Percentiles rank a stretch among this genome's conserved stretches.
These are phyloP conservation scores for Entomortierella parvispora DNA, from an alignment of 192 early-diverging fungal species.

Conservation along the genomic window DNA sequence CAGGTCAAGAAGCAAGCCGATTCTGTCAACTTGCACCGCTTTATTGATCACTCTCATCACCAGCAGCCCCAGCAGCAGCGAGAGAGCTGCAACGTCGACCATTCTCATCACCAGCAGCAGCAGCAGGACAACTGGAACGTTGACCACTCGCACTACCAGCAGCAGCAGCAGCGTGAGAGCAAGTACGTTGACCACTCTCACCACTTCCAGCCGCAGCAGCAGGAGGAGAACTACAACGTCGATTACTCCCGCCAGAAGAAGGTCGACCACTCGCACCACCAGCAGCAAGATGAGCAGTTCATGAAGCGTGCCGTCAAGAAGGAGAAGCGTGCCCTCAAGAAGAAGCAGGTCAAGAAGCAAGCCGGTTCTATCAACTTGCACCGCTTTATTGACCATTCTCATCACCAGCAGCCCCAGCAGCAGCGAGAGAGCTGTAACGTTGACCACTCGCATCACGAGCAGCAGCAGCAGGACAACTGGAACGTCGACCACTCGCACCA, in stretches of 20 bases:
- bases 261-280: not conserved
- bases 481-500: too few relatives aligned
- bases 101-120: constrained; percentile 9
- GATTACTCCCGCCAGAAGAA: not conserved
- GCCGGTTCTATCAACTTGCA: not conserved
- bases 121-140: too few relatives aligned
- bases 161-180: too few relatives aligned
- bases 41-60: constrained; percentile 12
- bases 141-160: too few relatives aligned
- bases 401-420: constrained; percentile 7
- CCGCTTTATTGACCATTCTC: constrained; percentile 18
- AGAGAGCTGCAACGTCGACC: constrained; percentile 19
- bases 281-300: not conserved
- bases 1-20: constrained; percentile 1
- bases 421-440: constrained; percentile 20
- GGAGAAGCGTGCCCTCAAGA: not conserved
- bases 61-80: constrained; percentile 7
- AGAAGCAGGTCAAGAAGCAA: not conserved
- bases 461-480: too few relatives aligned
- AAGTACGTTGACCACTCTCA: too few relatives aligned
- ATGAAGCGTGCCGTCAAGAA: not conserved
- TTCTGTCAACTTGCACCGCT: constrained; percentile 1
- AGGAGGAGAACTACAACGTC: not conserved
- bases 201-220: too few relatives aligned
- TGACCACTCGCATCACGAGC: constrained; percentile 5